Evolutionary conservation across 2,329 filamentous ascomycete genomes (phyloP), one percentile per base, ranked within the genome.

Genomic region (Calonectria honghensis): DNA sequence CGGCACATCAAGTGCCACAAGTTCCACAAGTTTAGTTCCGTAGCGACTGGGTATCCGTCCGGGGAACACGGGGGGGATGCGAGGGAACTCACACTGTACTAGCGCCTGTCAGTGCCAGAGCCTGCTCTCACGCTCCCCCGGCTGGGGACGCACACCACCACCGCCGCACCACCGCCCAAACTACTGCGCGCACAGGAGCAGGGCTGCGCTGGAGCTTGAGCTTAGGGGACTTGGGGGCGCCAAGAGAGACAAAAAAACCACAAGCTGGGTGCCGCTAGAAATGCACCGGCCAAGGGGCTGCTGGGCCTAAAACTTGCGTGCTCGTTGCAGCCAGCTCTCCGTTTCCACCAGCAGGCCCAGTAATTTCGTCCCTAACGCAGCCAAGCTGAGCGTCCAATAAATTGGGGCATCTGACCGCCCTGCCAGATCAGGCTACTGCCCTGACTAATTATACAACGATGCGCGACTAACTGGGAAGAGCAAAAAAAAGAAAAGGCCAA

Each of bases 31-130:
- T 50, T 24, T 13, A 48, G 45, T 48, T 48, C 45, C 45, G n/a
- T n/a, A 48, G 45, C 20, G 37, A 51, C 65, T 52, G 32, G 50
- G 20, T 32, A 32, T 24, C 37, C 50, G 66, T 70, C 68, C 48
- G 68, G 68, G 68, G 68, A 70, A 70, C 68, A 70, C 68, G 35
- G 68, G 68, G 68, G 54, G 57, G 31, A 65, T 68, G n/a, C 32
- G 31, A 52, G 32, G 48, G 31, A 39, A 31, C 31, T 68, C 24
- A 14, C 51, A 68, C 66, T 45, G 66, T 68, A 52, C 32, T 32
- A 57, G 16, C 20, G 57, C 35, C 45, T 48, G 54, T 35, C 54
- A 39, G 32, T 37, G n/a, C 54, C 54, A 63, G 24, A 41, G 57
- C 35, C 37, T 63, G 57, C n/a, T 41, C 16, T 39, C 37, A 4